phyloP scores from a whole-genome alignment of 768 basidiomycete species.

The Lactarius indigo region DNA sequence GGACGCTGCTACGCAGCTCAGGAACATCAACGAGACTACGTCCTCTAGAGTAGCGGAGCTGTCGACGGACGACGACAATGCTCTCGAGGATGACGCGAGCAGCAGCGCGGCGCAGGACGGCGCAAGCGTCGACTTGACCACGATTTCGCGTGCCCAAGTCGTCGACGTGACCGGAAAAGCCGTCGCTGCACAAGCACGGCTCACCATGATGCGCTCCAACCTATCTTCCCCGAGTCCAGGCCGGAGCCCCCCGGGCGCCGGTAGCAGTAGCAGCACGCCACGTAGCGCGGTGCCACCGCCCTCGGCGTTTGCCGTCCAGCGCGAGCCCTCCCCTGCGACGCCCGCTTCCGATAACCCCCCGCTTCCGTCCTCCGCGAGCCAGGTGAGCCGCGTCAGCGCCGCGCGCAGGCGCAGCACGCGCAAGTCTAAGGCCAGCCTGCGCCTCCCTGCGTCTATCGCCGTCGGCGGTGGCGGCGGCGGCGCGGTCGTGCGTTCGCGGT shows the following conservation, averaged over 20 bases:
- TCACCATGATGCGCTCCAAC: constrained; percentile 14
- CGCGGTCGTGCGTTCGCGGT: neutral
- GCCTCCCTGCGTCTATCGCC: constrained; percentile 40
- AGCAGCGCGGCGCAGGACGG: constrained; percentile 11
- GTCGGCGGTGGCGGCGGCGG: neutral
- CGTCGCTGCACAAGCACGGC: constrained; percentile 18
- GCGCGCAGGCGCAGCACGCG: constrained; percentile 63
- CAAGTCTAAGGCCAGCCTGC: constrained; percentile 62
- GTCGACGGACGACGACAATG: constrained; percentile 23
- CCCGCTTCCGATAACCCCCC: neutral
- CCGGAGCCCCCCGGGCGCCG: neutral
- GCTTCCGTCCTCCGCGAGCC: constrained; percentile 26
- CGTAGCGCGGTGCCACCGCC: neutral
- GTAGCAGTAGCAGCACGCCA: neutral
- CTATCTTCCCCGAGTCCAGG: neutral
- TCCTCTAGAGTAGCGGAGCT: constrained; percentile 26
- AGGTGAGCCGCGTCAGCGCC: constrained; percentile 49
- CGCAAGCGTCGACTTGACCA: constrained; percentile 6
- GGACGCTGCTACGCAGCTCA: constrained; percentile 26
- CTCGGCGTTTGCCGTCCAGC: neutral
- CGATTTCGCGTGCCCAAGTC: constrained; percentile 23
- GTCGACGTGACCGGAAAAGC: constrained; percentile 24
- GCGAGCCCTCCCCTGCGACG: neutral
- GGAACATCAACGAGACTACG: neutral
- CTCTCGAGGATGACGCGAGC: constrained; percentile 18